Conservation (phyloP, 306 rosid species). For the Mucuna pruriens region DNA sequence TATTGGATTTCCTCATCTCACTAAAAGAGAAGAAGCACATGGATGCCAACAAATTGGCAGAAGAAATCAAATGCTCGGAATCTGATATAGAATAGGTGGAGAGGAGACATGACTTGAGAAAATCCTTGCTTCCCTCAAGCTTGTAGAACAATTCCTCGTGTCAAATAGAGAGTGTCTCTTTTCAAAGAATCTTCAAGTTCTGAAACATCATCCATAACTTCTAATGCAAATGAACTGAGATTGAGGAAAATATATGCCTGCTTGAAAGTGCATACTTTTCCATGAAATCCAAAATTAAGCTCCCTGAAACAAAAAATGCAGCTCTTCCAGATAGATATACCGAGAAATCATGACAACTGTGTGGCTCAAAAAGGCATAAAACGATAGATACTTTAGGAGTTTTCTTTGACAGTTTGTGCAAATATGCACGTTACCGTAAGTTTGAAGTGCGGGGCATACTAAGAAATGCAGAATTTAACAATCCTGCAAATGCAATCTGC, state of each 20-base stretch:
- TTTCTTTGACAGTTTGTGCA: constrained; percentile 84
- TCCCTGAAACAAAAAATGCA: constrained; percentile 51
- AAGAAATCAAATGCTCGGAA: constrained; percentile 61
- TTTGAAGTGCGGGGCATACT: constrained; percentile 79
- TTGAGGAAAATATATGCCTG: constrained; percentile 52
- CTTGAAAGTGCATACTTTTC: constrained; percentile 80
- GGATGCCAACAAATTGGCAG: constrained; percentile 64
- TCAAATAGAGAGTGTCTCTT: constrained; percentile 41
- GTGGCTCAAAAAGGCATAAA: constrained; percentile 41
- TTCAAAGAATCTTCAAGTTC: constrained; percentile 44
- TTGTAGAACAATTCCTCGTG: constrained; percentile 41
- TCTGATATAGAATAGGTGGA: constrained; percentile 72
- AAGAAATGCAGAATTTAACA: constrained; percentile 71
- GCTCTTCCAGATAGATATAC: constrained; percentile 51
- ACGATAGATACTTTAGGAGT: constrained; percentile 58
- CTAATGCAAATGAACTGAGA: constrained; percentile 47
- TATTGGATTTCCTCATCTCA: constrained; percentile 63
- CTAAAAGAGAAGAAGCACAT: constrained; percentile 61
- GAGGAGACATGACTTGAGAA: constrained; percentile 54
- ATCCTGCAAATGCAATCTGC: constrained; percentile 63
- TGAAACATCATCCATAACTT: constrained; percentile 41
- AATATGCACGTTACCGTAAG: constrained; percentile 75
- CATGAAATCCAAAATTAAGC: constrained; percentile 66
- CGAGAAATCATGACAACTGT: constrained; percentile 55
- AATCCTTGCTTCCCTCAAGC: constrained; percentile 42